Evolutionary conservation across 2,329 filamentous ascomycete genomes (phyloP).

Genomic region (Periconia macrospinosa): DNA sequence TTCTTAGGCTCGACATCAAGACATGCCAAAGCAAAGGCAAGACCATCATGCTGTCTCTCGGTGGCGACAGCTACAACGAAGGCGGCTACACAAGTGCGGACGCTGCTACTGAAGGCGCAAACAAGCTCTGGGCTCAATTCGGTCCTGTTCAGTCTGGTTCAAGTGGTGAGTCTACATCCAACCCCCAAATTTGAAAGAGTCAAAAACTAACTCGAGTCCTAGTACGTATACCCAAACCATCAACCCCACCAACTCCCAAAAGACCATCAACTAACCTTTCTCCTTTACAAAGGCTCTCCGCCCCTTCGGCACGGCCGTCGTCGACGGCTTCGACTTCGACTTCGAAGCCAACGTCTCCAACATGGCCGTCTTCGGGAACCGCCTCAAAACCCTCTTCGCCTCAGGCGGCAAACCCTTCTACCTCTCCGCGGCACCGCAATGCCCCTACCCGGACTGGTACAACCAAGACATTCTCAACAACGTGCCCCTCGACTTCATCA

Average conservation of each 20-base stretch:
- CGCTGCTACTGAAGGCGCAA: conserved; percentile 50
- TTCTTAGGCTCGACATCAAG: conserved; percentile 48
- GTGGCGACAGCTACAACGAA: conserved; percentile 70
- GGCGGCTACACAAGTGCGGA: conserved; percentile 58
- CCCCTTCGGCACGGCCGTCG: conserved; percentile 66
- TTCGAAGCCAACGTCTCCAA: conserved; percentile 65
- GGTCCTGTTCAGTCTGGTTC: conserved; percentile 55
- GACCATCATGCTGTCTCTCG: conserved; percentile 72
- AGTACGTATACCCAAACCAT: background rate
- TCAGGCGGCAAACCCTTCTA: conserved; percentile 57
- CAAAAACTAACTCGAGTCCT: background rate
- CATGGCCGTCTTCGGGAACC: conserved; percentile 62
- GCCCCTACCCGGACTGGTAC: conserved; percentile 64
- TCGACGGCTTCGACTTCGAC: conserved; percentile 80
- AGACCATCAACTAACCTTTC: background rate
- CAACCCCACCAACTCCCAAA: too few relatives aligned
- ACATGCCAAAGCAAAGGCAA: conserved; percentile 67
- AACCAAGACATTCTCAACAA: conserved; percentile 58
- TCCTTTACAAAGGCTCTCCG: conserved; percentile 48
- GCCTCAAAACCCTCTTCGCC: conserved; percentile 58
- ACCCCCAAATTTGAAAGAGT: too few relatives aligned
- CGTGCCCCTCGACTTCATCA: conserved; percentile 62
- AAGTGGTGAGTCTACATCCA: conserved; percentile 8
- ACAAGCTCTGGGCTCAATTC: conserved; percentile 71
- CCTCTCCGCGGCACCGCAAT: conserved; percentile 70